Evolutionary conservation across 2,329 filamentous ascomycete species (phyloP), one percentile per base, ranked within the genome.

Genomic region (Xylariaceae sp.): DNA sequence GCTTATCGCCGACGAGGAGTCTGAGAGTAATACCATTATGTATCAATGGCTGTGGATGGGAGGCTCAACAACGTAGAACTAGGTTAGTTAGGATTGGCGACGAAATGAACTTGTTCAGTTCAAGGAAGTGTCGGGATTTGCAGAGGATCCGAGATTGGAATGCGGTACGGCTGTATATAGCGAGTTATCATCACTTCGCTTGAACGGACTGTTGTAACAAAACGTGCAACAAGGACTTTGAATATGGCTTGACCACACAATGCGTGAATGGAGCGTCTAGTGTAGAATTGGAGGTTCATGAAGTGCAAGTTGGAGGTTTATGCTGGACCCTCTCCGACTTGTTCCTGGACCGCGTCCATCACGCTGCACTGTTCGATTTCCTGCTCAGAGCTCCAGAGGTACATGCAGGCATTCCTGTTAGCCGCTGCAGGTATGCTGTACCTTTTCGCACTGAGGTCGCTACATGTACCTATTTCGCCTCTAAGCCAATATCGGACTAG

Each of bases 1-100:
- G 23, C 57, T 59, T 35, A 60, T 59, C 11, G 53, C 53, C 7
- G 58, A 60, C 5, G 57, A 60, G 31, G 54, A 47, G 29, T 58
- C 58, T 14, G 57, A 59, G 7, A 60, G 44, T 29, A 58, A 36
- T 13, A 51, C 55, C 55, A 58, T 58, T 21, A 40, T 51, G 18
- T 15, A 27, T 16, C 21, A 27, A 40, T 28, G 11, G 21, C 21
- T 24, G 21, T 24, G 6, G 21, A 6, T 24, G 21, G 11, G 27
- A 27, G 23, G 30, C 31, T 15, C 27, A 26, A 34, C 31, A 40
- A 39, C 28, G 41, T 41, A 11, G 21, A 24, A 11, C 11, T n/a
- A n/a, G n/a, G n/a, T n/a, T n/a, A n/a, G n/a, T n/a, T n/a, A 24
- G 21, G 21, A 24, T 24, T 24, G 21, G 21, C n/a, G n/a, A n/a